Percentiles rank a stretch among this genome's conserved stretches.
Evolutionary conservation across 169 alveolate species (phyloP).

Genomic region (Plasmodium gonderi): DNA sequence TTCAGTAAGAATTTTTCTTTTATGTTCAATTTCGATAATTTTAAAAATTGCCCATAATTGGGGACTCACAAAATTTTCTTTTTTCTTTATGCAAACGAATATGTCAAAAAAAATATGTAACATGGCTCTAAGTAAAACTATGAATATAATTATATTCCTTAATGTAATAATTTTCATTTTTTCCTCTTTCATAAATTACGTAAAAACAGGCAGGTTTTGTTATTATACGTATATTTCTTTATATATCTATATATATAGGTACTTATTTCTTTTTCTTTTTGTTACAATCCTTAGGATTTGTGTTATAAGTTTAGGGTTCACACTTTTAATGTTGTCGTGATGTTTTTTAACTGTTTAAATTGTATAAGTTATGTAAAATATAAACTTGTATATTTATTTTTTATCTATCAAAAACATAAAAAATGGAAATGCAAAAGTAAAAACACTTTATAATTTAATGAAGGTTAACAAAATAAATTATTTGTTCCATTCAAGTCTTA

Average conservation of each 20-base stretch:
- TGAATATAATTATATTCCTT: background rate
- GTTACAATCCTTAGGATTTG: too few species aligned
- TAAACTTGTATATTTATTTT: background rate
- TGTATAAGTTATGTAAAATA: background rate
- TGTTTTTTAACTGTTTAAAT: background rate
- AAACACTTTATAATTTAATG: background rate
- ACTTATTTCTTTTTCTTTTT: background rate
- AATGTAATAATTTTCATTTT: slow-evolving; percentile 6
- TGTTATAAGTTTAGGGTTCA: too few species aligned
- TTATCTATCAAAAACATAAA: background rate
- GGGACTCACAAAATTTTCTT: background rate
- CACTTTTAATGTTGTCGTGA: background rate
- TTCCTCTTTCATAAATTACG: background rate
- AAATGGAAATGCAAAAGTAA: background rate
- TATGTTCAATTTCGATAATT: background rate
- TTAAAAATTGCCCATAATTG: background rate
- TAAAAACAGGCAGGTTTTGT: background rate
- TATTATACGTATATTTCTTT: background rate
- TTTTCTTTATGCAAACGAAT: background rate
- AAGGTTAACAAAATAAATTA: background rate
- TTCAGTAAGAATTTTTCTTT: slow-evolving; percentile 4
- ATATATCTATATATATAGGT: background rate
- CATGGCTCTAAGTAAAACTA: background rate
- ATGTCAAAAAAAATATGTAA: background rate
- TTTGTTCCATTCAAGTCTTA: background rate